Evolutionary conservation across 2,329 filamentous ascomycete genomes (phyloP).

Genomic region (Fulvia fulva): DNA sequence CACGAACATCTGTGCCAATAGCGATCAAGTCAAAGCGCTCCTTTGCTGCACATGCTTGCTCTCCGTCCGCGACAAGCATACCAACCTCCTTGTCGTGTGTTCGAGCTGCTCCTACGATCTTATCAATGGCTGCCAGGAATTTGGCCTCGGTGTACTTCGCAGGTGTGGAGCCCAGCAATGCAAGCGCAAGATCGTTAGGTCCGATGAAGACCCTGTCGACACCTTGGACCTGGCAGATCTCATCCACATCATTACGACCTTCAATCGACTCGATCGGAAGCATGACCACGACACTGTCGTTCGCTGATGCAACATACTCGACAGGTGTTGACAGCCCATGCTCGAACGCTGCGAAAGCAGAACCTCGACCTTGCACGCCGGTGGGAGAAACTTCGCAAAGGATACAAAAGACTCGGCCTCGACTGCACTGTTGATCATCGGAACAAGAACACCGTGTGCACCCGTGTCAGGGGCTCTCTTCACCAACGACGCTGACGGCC

Average conservation of each 20-base stretch:
- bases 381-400: slow-evolving; percentile 52
- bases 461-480: slow-evolving; percentile 3
- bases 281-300: slow-evolving; percentile 48
- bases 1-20: slow-evolving; percentile 20
- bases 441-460: slow-evolving; percentile 43
- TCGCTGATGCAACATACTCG: slow-evolving; percentile 50
- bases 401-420: slow-evolving; percentile 48
- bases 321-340: slow-evolving; percentile 43
- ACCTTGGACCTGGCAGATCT: slow-evolving; percentile 49
- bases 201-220: slow-evolving; percentile 51
- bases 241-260: slow-evolving; percentile 39
- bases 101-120: slow-evolving; percentile 53
- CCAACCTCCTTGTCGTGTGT: slow-evolving; percentile 64
- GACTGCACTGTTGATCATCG: slow-evolving; percentile 48
- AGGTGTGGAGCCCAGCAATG: slow-evolving; percentile 49
- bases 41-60: slow-evolving; percentile 45
- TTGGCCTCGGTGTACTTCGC: slow-evolving; percentile 41
- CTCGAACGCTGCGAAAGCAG: slow-evolving; percentile 54
- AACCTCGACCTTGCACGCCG: slow-evolving; percentile 51
- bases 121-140: slow-evolving; percentile 46
- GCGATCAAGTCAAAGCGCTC: slow-evolving; percentile 52
- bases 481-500: background rate
- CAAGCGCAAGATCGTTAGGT: slow-evolving; percentile 53
- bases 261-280: slow-evolving; percentile 43
- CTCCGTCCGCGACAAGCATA: slow-evolving; percentile 47